Base-by-base conservation (phyloP, 75 land plant genomes). In the Pinus albicaulis region DNA sequence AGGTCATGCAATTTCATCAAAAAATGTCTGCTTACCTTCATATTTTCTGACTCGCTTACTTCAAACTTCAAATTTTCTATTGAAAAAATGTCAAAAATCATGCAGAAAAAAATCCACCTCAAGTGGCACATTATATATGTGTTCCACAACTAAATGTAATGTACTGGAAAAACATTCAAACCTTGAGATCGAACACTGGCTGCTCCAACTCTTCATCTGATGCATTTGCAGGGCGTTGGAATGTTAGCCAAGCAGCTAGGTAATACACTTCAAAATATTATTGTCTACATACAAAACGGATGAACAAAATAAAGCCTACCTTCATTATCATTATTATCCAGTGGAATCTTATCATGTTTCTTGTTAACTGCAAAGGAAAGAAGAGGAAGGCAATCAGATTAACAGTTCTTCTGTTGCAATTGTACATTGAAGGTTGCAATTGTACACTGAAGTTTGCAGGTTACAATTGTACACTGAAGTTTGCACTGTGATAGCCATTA, bases 151-250 rank as follows among this genome's bases (percentile, higher is more conserved):
- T n/a, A n/a, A n/a, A n/a, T n/a, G n/a, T n/a, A n/a, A n/a, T n/a
- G n/a, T n/a, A n/a, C 53, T 63, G 2, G 16, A 34, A 31, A 65
- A 20, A 3, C 36, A 60, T 31, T 15, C 71, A 8, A 48, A 92
- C 96, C 91, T 90, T 53, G 22, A 88, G 71, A 81, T 89, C 84
- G 52, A 91, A 85, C 7, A 93, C 91, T 17, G 90, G 92, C 41
- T 80, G 78, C 71, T 87, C 93, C 52, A 76, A 53, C 55, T 93
- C 92, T 44, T 87, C 96, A 79, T 90, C 90, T 8, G 89, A 86
- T 0, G 76, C 84, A 71, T 74, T 71, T 55, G 19, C 55, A 53
- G 14, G 13, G 26, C 4, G 0, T 1, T 38, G 26, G 24, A 55
- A n/a, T 38, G 52, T 59, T 77, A 48, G 7, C 14, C 31, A 56